These are phyloP conservation scores for Candida tropicalis DNA, from an alignment of 1,139 yeast species.

Conservation along the genomic window DNA sequence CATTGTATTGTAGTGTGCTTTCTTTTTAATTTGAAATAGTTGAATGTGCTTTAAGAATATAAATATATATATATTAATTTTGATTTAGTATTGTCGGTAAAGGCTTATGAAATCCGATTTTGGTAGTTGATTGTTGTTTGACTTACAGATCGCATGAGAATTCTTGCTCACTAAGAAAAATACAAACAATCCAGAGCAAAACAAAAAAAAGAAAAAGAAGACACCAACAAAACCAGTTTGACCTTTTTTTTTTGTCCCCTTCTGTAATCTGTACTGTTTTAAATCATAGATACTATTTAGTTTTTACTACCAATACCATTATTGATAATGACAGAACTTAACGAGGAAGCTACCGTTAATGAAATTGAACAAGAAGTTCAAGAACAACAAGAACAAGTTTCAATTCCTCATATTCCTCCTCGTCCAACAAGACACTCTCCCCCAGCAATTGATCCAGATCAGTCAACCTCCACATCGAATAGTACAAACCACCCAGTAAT, in stretches of 20 bases:
- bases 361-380: slow-evolving; percentile 1
- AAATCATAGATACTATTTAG: not conserved
- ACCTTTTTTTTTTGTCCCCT: too few relatives aligned
- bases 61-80: not conserved
- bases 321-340: not conserved
- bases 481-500: slow-evolving; percentile 4
- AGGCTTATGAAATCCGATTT: too few relatives aligned
- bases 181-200: not conserved
- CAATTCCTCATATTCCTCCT: slow-evolving; percentile 5
- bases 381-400: not conserved
- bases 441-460: too few relatives aligned
- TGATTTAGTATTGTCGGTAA: too few relatives aligned
- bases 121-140: too few relatives aligned
- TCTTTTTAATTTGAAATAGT: too few relatives aligned
- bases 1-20: too few relatives aligned
- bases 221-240: not conserved
- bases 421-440: slow-evolving; percentile 6
- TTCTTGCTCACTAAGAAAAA: too few relatives aligned
- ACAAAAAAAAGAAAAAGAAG: not conserved
- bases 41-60: not conserved
- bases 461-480: too few relatives aligned
- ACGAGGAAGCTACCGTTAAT: not conserved
- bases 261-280: too few relatives aligned
- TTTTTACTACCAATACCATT: not conserved
- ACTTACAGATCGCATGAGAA: too few relatives aligned